Evolutionary conservation across 192 early-diverging fungal genomes (phyloP), one percentile per base, ranked within the genome.

Genomic region (Globomyces pollinis-pini): DNA sequence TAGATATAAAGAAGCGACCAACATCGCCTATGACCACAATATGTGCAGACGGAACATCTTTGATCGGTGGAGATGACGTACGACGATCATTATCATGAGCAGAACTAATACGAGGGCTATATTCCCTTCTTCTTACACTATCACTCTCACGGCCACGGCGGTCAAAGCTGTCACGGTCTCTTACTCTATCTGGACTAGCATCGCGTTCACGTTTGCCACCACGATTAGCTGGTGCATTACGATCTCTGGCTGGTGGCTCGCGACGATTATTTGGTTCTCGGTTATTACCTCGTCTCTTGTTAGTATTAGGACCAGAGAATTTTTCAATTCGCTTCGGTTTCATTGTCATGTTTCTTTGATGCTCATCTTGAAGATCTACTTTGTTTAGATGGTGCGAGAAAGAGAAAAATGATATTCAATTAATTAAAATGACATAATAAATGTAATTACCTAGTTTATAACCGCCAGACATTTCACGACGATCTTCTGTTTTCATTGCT

Each of bases 401-500:
- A n/a, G n/a, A n/a, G n/a, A n/a, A n/a, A n/a, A n/a, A n/a, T n/a
- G n/a, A n/a, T n/a, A n/a, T n/a, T n/a, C n/a, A n/a, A n/a, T n/a
- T n/a, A n/a, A n/a, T n/a, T 18, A 4, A 47, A 47, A 23, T 26
- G 5, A 11, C 38, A 20, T 31, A 3, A 31, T 15, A 31, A 43
- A 41, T 16, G n/a, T 11, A 57, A 23, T 13, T 39, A 79, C 77
- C 77, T 13, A 75, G 52, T 29, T 57, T 69, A 42, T 70, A 49
- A 9, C 74, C 79, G 1, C 65, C 73, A 15, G 75, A 34, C 16
- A 63, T 50, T 15, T 53, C 52, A 33, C 76, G 50, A 13, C 79
- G 65, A 7, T 69, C 38, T 29, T 79, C 79, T 7, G 21, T 30
- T 16, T 52, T n/a, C 30, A 76, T 74, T 26, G 79, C 79, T 42